A percentile compares a stretch with the other conserved stretches of the same genome.
Conservation (phyloP, 257 asterid species). For the Fraxinus americana region DNA sequence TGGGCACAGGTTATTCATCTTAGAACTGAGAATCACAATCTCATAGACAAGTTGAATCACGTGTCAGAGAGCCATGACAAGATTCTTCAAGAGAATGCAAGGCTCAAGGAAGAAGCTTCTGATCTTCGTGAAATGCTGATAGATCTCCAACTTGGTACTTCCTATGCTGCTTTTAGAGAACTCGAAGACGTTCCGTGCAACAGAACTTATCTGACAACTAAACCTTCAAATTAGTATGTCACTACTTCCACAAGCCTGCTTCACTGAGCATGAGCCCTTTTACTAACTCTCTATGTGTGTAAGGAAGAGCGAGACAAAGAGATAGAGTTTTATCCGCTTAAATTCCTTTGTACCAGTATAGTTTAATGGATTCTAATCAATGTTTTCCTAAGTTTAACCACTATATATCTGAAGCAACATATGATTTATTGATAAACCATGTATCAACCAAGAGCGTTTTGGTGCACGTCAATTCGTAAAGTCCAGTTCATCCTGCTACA, state of each 20-base stretch:
- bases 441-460: conserved; percentile 15
- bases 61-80: conserved; percentile 60
- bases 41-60: conserved; percentile 58
- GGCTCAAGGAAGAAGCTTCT: conserved; percentile 68
- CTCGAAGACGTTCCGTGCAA: conserved; percentile 65
- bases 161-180: conserved; percentile 51
- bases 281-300: conserved; percentile 1
- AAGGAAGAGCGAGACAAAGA: conserved; percentile 18
- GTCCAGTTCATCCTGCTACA: conserved; percentile 35
- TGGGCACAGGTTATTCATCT: conserved; percentile 77
- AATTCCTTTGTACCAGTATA: conserved; percentile 32
- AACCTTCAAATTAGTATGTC: conserved; percentile 51
- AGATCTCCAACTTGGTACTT: conserved; percentile 49
- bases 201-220: conserved; percentile 62
- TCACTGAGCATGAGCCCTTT: conserved; percentile 34
- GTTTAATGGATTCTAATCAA: conserved; percentile 39
- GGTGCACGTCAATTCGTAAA: conserved; percentile 23
- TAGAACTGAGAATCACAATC: conserved; percentile 58
- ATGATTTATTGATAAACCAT: conserved; percentile 11
- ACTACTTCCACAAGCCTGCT: conserved; percentile 46
- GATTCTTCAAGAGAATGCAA: conserved; percentile 57
- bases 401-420: conserved; percentile 12
- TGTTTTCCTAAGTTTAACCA: conserved; percentile 26
- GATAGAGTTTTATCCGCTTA: conserved; percentile 19
- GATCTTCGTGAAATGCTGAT: conserved; percentile 66